A percentile compares a stretch with the other conserved stretches of the same genome.
Evolutionary conservation across 2,329 filamentous ascomycete species (phyloP).

Genomic region (Chlorencoelia australis): DNA sequence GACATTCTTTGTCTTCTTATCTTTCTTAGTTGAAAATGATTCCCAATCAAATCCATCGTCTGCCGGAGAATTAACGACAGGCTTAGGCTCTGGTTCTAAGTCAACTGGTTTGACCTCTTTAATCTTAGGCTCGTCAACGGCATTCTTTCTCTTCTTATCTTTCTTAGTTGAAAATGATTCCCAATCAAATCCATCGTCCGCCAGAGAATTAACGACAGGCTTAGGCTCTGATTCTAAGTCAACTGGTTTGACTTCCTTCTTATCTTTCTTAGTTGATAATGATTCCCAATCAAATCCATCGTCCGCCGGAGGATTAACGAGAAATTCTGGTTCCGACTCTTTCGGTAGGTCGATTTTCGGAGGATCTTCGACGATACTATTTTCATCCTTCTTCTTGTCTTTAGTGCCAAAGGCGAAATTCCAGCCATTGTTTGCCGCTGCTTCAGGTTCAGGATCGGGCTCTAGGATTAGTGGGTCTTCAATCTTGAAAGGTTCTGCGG

Average conservation of each 20-base stretch:
- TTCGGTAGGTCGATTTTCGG: conserved; percentile 21
- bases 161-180: conserved; percentile 29
- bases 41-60: conserved; percentile 40
- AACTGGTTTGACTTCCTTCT: conserved; percentile 32
- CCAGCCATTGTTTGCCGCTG: conserved; percentile 20
- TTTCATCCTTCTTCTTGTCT: conserved; percentile 34
- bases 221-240: conserved; percentile 32
- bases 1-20: neutral
- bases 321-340: conserved; percentile 17
- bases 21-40: conserved; percentile 30
- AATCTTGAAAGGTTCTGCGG: conserved; percentile 15
- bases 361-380: conserved; percentile 21
- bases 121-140: conserved; percentile 11
- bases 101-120: conserved; percentile 15
- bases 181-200: conserved; percentile 3
- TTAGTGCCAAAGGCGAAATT: conserved; percentile 35
- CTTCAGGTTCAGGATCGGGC: conserved; percentile 23
- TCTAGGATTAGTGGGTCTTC: conserved; percentile 28
- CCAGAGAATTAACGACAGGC: conserved; percentile 20
- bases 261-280: conserved; percentile 18
- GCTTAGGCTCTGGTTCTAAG: conserved; percentile 26
- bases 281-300: conserved; percentile 9
- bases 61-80: conserved; percentile 10
- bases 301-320: conserved; percentile 10
- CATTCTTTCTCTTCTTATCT: conserved; percentile 21